Conservation (phyloP, 2,329 filamentous ascomycete genomes). For the Passalora sequoiae region DNA sequence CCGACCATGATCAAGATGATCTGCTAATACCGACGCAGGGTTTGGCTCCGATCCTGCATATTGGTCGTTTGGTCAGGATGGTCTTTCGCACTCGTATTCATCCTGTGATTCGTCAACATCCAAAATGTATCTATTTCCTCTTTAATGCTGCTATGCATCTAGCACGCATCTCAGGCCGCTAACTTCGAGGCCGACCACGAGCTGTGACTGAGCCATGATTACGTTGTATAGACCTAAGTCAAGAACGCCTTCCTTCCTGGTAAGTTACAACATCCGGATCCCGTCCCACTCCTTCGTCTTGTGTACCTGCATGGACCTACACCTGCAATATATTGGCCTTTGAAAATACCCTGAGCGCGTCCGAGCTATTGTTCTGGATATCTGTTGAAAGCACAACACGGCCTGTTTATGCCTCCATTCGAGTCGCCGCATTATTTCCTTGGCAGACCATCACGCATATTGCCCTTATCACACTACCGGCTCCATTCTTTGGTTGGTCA, state of each 20-base stretch:
- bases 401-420: constrained; percentile 9
- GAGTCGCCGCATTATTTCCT: neutral
- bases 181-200: constrained; percentile 9
- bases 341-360: constrained; percentile 4
- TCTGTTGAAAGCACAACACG: constrained; percentile 10
- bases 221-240: constrained; percentile 1
- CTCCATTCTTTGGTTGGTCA: no score
- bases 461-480: no score
- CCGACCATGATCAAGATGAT: constrained; percentile 7
- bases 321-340: constrained; percentile 6
- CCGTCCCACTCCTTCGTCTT: constrained; percentile 8
- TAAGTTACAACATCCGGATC: constrained; percentile 8
- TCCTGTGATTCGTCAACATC: constrained; percentile 8
- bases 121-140: constrained; percentile 10
- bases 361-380: constrained; percentile 12
- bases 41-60: constrained; percentile 12
- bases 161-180: constrained; percentile 2
- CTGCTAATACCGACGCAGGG: constrained; percentile 14
- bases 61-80: neutral
- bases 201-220: constrained; percentile 4
- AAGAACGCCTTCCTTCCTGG: constrained; percentile 3
- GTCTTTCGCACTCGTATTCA: neutral
- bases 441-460: no score
- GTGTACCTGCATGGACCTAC: constrained; percentile 19
- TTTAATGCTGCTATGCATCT: constrained; percentile 3